A percentile compares a stretch with the other conserved stretches of the same genome.
Conservation (phyloP, 768 basidiomycete genomes). For the Agaricus blazei region DNA sequence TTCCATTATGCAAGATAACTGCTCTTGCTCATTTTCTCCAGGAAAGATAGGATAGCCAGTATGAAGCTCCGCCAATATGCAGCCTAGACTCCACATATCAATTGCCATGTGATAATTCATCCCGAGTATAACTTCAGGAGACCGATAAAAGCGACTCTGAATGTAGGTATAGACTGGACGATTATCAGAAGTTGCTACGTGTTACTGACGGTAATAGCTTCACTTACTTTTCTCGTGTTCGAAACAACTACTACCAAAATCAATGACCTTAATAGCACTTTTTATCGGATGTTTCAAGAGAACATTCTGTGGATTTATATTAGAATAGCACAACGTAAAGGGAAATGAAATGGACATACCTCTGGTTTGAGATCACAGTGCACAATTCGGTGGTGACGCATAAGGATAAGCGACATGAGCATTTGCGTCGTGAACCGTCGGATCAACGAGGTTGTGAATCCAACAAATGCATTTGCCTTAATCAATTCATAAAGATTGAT, state of each 20-base stretch:
- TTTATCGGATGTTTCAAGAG: slow-evolving; percentile 91
- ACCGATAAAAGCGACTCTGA: slow-evolving; percentile 99
- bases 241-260: slow-evolving; percentile 97
- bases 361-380: slow-evolving; percentile 99
- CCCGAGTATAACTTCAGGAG: slow-evolving; percentile 97
- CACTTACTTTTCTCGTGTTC: slow-evolving; percentile 94
- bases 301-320: slow-evolving; percentile 63
- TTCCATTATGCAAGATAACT: slow-evolving; percentile 98
- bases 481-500: slow-evolving; percentile 99
- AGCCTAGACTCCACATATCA: slow-evolving; percentile 99
- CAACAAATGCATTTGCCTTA: slow-evolving; percentile 97
- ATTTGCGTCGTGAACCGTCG: slow-evolving; percentile 96
- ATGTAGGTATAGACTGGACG: slow-evolving; percentile 96
- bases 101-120: slow-evolving; percentile 99
- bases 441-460: slow-evolving; percentile 94
- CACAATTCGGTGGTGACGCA: slow-evolving; percentile 96
- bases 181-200: slow-evolving; percentile 8
- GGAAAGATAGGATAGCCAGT: slow-evolving; percentile 99
- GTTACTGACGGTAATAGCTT: neutral
- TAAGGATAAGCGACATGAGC: slow-evolving; percentile 83
- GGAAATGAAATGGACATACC: slow-evolving; percentile 34
- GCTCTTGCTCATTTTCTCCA: slow-evolving; percentile 98
- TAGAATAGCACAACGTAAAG: neutral
- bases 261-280: slow-evolving; percentile 96
- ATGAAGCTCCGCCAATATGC: slow-evolving; percentile 94